Evolutionary conservation across 306 rosid species (phyloP).

Genomic region (Quercus agrifolia): DNA sequence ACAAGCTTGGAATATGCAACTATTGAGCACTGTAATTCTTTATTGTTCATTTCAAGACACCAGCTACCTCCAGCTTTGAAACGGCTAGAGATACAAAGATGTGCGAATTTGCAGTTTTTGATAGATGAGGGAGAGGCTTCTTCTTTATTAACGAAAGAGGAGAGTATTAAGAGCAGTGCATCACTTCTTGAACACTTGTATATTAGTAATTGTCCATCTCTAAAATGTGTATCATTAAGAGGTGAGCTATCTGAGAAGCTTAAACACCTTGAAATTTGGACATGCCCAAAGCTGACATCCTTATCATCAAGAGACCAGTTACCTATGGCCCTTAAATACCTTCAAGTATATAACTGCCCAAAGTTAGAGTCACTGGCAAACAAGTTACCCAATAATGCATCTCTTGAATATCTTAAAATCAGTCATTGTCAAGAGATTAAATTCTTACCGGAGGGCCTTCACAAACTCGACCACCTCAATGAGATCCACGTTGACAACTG

Average conservation of each 20-base stretch:
- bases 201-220: neutral
- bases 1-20: neutral
- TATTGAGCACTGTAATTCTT: neutral
- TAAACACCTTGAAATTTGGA: no score
- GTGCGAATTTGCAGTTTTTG: neutral
- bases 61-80: slow-evolving; percentile 11
- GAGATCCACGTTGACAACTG: neutral
- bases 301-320: slow-evolving; percentile 5
- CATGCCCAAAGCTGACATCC: neutral
- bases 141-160: neutral
- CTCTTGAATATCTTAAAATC: slow-evolving; percentile 3
- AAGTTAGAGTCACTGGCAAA: slow-evolving; percentile 5
- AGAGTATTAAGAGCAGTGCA: neutral
- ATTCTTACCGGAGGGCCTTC: slow-evolving; percentile 12
- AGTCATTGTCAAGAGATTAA: slow-evolving; percentile 9
- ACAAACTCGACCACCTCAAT: neutral
- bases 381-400: neutral
- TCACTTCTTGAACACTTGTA: neutral
- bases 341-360: neutral
- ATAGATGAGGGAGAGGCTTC: neutral
- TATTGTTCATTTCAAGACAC: neutral
- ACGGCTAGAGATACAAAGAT: neutral
- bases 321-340: slow-evolving; percentile 3
- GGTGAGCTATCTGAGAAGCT: no score
- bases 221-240: neutral